Evolutionary conservation across 164 flowering plant species (phyloP).

Genomic region (Berberis vulgaris): DNA sequence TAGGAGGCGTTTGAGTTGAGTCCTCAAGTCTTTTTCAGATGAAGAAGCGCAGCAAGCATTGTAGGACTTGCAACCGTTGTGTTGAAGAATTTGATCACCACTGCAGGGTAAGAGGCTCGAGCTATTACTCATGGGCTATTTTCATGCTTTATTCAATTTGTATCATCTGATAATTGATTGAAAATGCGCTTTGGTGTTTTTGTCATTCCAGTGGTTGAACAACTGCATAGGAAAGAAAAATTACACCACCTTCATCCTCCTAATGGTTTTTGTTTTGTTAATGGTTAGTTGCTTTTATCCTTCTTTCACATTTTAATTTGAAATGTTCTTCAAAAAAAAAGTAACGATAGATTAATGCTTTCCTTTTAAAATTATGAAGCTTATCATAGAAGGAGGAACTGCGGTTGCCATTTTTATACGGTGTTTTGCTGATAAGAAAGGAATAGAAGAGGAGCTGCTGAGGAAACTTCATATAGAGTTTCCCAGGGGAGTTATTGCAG

Average conservation of each 20-base stretch:
- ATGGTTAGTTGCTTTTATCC: constrained; percentile 48
- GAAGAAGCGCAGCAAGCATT: too few relatives aligned
- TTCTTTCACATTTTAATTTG: constrained; percentile 2
- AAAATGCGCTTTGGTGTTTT: constrained; percentile 1
- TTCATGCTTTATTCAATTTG: too few relatives aligned
- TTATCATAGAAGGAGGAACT: constrained; percentile 75
- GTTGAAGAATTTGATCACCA: too few relatives aligned
- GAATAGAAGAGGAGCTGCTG: constrained; percentile 53
- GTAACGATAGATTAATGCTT: constrained; percentile 32
- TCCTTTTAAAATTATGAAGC: constrained; percentile 29
- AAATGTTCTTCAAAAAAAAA: background rate
- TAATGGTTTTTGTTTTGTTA: constrained; percentile 60
- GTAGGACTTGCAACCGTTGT: too few relatives aligned
- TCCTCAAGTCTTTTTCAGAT: too few relatives aligned
- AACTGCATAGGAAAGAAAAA: constrained; percentile 91
- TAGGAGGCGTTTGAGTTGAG: too few relatives aligned
- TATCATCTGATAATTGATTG: too few relatives aligned
- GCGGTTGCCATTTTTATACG: constrained; percentile 77
- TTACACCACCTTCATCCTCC: constrained; percentile 80
- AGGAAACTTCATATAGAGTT: constrained; percentile 45
- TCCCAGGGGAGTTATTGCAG: constrained; percentile 72
- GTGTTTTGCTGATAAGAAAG: constrained; percentile 73
- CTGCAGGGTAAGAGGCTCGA: too few relatives aligned
- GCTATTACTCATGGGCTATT: too few relatives aligned
- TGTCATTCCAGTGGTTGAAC: constrained; percentile 76